Conservation (phyloP, 2,329 filamentous ascomycete genomes). For the Beauveria sp. region DNA sequence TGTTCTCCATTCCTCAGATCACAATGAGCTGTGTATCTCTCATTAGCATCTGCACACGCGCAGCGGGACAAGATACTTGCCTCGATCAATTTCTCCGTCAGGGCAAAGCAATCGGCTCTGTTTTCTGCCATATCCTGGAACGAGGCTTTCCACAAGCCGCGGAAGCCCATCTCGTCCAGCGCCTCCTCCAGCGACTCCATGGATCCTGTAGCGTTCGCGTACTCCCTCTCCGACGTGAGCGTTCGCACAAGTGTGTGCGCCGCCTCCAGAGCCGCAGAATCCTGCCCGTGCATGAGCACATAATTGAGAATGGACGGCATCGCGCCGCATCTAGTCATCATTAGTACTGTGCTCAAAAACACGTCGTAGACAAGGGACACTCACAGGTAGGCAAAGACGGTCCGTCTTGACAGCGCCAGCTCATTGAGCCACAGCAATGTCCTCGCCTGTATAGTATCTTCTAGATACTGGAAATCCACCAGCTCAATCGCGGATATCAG, state of each 20-base stretch:
- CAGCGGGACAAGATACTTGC: conserved; percentile 28
- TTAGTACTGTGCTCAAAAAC: conserved; percentile 6
- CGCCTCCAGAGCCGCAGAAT: conserved; percentile 49
- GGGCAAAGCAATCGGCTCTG: conserved; percentile 42
- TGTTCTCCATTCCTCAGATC: neutral
- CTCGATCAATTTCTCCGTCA: conserved; percentile 56
- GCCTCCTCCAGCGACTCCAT: conserved; percentile 42
- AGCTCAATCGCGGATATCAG: conserved; percentile 56
- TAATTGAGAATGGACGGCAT: conserved; percentile 54
- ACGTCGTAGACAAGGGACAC: neutral
- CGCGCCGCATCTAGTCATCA: conserved; percentile 37
- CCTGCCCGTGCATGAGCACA: conserved; percentile 56
- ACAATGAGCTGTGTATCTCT: conserved; percentile 8
- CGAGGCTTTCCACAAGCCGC: conserved; percentile 53
- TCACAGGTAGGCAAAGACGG: conserved; percentile 51
- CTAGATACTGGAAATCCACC: conserved; percentile 58
- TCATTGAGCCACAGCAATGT: conserved; percentile 53
- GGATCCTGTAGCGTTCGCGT: conserved; percentile 40
- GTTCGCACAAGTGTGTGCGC: conserved; percentile 54
- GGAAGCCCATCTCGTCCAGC: conserved; percentile 54
- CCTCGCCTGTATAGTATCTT: conserved; percentile 54
- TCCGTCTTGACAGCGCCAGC: conserved; percentile 45
- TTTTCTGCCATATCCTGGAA: conserved; percentile 42
- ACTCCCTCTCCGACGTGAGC: conserved; percentile 46
- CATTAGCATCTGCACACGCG: neutral